A percentile compares a stretch with the other conserved stretches of the same genome.
Conservation (phyloP, 129 eudicot genomes). For the Logfia minima region DNA sequence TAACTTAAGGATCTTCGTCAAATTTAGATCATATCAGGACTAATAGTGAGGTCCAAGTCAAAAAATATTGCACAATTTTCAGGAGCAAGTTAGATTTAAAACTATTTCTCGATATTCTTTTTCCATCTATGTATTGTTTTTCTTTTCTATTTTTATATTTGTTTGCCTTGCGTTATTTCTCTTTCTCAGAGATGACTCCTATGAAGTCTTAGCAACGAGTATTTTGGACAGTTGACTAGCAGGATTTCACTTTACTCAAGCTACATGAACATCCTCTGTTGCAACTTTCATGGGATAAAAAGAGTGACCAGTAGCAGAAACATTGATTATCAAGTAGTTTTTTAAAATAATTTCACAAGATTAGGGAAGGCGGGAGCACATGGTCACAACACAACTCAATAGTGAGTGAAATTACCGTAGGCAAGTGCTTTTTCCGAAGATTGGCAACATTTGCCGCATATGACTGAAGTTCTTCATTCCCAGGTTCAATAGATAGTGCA, state of each 20-base stretch:
- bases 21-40: not conserved
- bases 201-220: slow-evolving; percentile 5
- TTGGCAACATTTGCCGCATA: slow-evolving; percentile 68
- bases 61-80: not conserved
- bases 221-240: not conserved
- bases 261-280: not conserved
- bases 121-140: not conserved
- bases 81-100: not conserved
- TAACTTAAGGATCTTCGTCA: not conserved
- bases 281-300: not conserved
- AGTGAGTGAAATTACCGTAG: slow-evolving; percentile 60
- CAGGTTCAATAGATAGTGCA: slow-evolving; percentile 86
- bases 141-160: not conserved
- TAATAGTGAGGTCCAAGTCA: not conserved
- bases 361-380: not conserved
- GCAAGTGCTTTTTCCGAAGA: slow-evolving; percentile 72
- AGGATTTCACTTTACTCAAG: not conserved
- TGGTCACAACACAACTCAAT: slow-evolving; percentile 6
- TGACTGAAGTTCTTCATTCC: slow-evolving; percentile 66
- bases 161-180: not conserved
- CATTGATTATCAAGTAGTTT: not conserved
- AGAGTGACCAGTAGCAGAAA: not conserved
- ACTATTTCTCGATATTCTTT: not conserved
- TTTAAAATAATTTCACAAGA: not conserved
- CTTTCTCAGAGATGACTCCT: not conserved